Evolutionary conservation across 1,284 basidiomycete genomes (phyloP).

Genomic region (Ustilago lituana): DNA sequence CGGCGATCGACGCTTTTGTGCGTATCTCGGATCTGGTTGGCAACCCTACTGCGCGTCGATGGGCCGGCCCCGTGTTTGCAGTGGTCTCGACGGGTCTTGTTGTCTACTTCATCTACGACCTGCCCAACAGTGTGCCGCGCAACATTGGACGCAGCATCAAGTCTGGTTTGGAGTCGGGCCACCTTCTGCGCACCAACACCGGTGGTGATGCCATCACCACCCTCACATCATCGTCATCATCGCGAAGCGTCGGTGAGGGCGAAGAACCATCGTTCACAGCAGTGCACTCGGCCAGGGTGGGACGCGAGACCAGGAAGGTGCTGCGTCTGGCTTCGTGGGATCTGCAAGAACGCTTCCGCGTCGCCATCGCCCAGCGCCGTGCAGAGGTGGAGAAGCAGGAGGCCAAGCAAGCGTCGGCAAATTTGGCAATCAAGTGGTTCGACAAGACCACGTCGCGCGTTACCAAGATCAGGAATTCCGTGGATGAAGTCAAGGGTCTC

Average conservation of each 20-base stretch:
- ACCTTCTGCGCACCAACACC: conserved; percentile 10
- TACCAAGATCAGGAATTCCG: conserved; percentile 10
- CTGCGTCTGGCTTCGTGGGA: conserved; percentile 92
- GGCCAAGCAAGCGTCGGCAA: conserved; percentile 56
- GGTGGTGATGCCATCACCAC: conserved; percentile 7
- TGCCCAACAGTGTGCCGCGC: conserved; percentile 89
- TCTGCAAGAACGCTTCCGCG: conserved; percentile 82
- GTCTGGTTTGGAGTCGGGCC: conserved; percentile 41
- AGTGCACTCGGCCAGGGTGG: conserved; percentile 77
- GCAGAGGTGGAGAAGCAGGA: conserved; percentile 68
- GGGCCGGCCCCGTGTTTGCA: conserved; percentile 86
- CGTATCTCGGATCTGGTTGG: conserved; percentile 74
- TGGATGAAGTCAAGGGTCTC: conserved; percentile 39
- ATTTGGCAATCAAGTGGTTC: conserved; percentile 56
- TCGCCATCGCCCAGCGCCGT: conserved; percentile 79
- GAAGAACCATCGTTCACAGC: conserved; percentile 72
- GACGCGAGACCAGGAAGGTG: conserved; percentile 91
- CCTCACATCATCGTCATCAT: conserved; percentile 6
- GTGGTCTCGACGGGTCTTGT: conserved; percentile 78
- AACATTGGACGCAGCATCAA: conserved; percentile 70
- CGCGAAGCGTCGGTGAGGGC: conserved; percentile 3
- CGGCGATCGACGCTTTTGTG: conserved; percentile 59
- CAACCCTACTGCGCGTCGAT: conserved; percentile 83
- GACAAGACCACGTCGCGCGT: conserved; percentile 40
- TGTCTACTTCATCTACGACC: conserved; percentile 85